Percentiles rank a stretch among this genome's conserved stretches.
Evolutionary conservation across 305 asterid genomes (phyloP).

Genomic region (Fraxinus velutina): DNA sequence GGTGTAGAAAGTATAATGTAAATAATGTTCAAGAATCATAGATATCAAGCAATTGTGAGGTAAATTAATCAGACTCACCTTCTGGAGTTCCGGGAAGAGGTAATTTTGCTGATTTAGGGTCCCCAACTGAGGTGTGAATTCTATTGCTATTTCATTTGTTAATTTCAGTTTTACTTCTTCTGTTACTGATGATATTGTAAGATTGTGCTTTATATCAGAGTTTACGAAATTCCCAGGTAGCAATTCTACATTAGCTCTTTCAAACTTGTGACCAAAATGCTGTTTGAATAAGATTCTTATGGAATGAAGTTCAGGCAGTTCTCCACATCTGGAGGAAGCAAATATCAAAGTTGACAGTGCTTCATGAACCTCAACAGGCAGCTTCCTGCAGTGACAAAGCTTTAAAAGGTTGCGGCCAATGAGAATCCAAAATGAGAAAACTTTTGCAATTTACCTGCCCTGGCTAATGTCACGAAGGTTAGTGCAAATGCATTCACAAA

Average conservation of each 20-base stretch:
- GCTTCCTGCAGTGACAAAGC: constrained; percentile 22
- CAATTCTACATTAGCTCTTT: constrained; percentile 27
- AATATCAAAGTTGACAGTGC: constrained; percentile 35
- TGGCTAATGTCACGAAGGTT: constrained; percentile 25
- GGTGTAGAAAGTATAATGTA: neutral
- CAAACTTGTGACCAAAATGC: constrained; percentile 31
- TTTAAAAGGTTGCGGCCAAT: neutral
- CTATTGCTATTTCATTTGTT: constrained; percentile 27
- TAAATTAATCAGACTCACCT: neutral
- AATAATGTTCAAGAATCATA: neutral
- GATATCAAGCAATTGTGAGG: neutral
- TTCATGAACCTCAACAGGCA: constrained; percentile 29
- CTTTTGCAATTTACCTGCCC: constrained; percentile 12
- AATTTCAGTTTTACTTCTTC: constrained; percentile 23
- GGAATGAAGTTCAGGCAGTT: constrained; percentile 33
- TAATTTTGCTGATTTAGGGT: neutral
- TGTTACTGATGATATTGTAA: constrained; percentile 3
- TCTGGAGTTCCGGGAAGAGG: neutral
- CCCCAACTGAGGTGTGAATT: neutral
- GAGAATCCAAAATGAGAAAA: neutral
- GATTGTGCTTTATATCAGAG: constrained; percentile 15
- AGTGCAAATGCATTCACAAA: constrained; percentile 18
- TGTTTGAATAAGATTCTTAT: constrained; percentile 25
- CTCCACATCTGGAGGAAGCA: constrained; percentile 45
- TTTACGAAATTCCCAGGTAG: constrained; percentile 33